Evolutionary conservation across 2,329 filamentous ascomycete genomes (phyloP).

Genomic region (Sporothrix protearum): DNA sequence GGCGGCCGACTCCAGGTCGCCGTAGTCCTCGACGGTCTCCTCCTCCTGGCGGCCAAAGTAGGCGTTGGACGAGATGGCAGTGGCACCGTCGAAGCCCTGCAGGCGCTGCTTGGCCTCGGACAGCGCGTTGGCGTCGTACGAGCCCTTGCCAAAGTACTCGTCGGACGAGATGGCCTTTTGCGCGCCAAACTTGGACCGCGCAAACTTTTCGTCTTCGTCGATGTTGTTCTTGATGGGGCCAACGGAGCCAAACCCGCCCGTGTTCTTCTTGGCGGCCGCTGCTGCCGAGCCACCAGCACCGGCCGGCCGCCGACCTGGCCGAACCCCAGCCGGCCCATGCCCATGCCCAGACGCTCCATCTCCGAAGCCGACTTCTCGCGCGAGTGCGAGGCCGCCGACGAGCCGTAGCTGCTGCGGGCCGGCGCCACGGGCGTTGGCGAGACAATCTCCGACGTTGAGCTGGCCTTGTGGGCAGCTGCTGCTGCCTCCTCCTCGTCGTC

Average conservation of each 20-base stretch:
- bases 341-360: conserved; percentile 86
- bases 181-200: conserved; percentile 79
- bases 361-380: conserved; percentile 69
- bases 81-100: conserved; percentile 88
- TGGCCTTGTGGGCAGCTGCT: conserved; percentile 37
- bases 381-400: conserved; percentile 46
- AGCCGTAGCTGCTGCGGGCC: conserved; percentile 57
- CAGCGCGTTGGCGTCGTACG: conserved; percentile 75
- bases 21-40: conserved; percentile 68
- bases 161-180: conserved; percentile 98
- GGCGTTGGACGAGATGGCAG: conserved; percentile 88
- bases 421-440: conserved; percentile 74
- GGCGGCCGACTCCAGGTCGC: conserved; percentile 86
- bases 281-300: not conserved
- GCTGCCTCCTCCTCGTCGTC: conserved; percentile 68
- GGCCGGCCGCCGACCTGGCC: conserved; percentile 70
- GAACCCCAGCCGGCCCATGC: conserved; percentile 78
- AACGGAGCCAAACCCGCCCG: conserved; percentile 82
- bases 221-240: conserved; percentile 68
- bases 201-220: conserved; percentile 77
- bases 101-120: conserved; percentile 83
- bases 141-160: conserved; percentile 93
- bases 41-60: conserved; percentile 96
- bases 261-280: conserved; percentile 61
- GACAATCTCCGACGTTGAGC: conserved; percentile 54